Evolutionary conservation across 805 yeast species (phyloP), one percentile per base, ranked within the genome.

Genomic region (Wickerhamiella vanderwaltii): DNA sequence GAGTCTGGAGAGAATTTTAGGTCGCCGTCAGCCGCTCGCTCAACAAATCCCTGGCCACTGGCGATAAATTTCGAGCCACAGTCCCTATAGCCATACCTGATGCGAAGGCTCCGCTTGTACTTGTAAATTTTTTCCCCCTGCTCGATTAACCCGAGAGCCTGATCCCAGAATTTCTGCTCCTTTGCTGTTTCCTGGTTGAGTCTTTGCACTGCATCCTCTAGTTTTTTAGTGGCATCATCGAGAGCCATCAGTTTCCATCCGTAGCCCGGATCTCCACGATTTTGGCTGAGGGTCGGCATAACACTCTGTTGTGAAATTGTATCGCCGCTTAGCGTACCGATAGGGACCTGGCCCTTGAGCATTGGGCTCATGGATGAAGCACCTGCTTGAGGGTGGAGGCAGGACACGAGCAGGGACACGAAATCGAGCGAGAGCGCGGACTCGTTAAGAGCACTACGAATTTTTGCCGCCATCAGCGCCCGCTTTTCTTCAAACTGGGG

Each of bases 61-160:
- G 83, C 87, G 44, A 63, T 65, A 52, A 74, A 84, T 16, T 66
- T 72, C 1, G 94, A 82, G 0, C 97, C 98, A 0, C 94, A 76
- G 58, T 87, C 96, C 13, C 80, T 87, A 62, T 73, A 88, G 0
- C 97, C 97, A 55, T 81, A 91, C 52, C 82, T 84, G 28, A 88
- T 79, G 3, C 88, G 93, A 32, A 87, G 63, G 58, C 5, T 68
- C 66, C 6, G 75, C 76, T 43, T 73, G 19, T 78, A 67, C 50
- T 80, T 82, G 53, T 79, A 77, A 9, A 87, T 58, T 1, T 77
- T 75, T 54, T 83, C 94, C 43, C 69, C 70, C 16, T 52, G 49
- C 24, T 56, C 53, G 6, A 60, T 70, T 3, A 69, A 61, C 6
- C 61, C 59, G 16, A 62, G 46, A 38, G 70, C 56, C 43, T 69